phyloP scores from a whole-genome alignment of 2,329 filamentous ascomycete species.

The Diaporthe humulicola region DNA sequence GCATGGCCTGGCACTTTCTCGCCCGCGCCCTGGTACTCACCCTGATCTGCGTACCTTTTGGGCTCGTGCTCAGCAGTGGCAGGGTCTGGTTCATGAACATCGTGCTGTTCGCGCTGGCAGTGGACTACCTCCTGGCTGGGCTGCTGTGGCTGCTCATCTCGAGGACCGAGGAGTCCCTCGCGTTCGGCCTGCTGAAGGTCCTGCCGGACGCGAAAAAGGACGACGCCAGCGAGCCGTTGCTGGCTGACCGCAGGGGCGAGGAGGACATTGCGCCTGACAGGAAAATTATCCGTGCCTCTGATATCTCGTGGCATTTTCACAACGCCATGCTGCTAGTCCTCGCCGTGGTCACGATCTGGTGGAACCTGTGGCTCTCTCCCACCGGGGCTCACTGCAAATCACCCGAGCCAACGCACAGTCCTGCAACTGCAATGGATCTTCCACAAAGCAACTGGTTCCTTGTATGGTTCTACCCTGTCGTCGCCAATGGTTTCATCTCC shows the following conservation, averaged over 20 bases:
- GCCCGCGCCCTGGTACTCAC: slow-evolving; percentile 54
- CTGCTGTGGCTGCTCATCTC: slow-evolving; percentile 55
- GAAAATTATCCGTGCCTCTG: slow-evolving; percentile 42
- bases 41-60: slow-evolving; percentile 49
- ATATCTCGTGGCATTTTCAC: slow-evolving; percentile 57
- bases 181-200: slow-evolving; percentile 45
- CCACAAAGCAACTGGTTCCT: slow-evolving; percentile 46
- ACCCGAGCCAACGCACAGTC: background rate
- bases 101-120: slow-evolving; percentile 58
- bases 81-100: slow-evolving; percentile 58
- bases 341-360: slow-evolving; percentile 55
- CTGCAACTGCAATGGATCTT: slow-evolving; percentile 7
- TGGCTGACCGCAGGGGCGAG: slow-evolving; percentile 40
- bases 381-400: slow-evolving; percentile 53
- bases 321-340: slow-evolving; percentile 53
- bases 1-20: slow-evolving; percentile 55
- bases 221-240: slow-evolving; percentile 48
- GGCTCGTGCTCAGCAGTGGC: slow-evolving; percentile 50
- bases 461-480: slow-evolving; percentile 58
- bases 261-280: slow-evolving; percentile 42
- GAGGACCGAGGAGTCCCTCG: slow-evolving; percentile 51
- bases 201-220: slow-evolving; percentile 43
- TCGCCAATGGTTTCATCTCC: slow-evolving; percentile 50
- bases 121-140: slow-evolving; percentile 60
- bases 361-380: slow-evolving; percentile 61